A percentile compares a stretch with the other conserved stretches of the same genome.
Conservation (phyloP, 352 stramenopile species). For the Nothophytophthora sp. region DNA sequence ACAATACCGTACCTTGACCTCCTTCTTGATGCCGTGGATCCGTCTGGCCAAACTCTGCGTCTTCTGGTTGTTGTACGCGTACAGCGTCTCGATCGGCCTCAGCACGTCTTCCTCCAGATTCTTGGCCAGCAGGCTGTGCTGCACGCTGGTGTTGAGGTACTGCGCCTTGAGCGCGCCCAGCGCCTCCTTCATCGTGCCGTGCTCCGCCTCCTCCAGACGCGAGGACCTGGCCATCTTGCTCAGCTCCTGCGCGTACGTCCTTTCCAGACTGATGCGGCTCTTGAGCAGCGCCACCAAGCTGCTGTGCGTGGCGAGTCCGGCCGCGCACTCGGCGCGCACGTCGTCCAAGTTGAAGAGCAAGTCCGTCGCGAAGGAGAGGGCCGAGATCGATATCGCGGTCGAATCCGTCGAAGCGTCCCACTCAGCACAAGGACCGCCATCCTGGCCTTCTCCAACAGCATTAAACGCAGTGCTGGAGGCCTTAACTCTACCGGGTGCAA, state of each 20-base stretch:
- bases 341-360: conserved; percentile 81
- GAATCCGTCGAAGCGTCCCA: not conserved
- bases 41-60: conserved; percentile 55
- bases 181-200: conserved; percentile 55
- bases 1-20: conserved; percentile 46
- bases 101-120: conserved; percentile 83
- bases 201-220: conserved; percentile 56
- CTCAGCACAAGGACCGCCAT: not conserved
- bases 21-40: conserved; percentile 73
- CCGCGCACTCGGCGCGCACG: conserved; percentile 44
- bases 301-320: conserved; percentile 51
- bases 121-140: conserved; percentile 69
- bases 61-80: conserved; percentile 52
- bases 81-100: conserved; percentile 65
- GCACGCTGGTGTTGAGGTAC: conserved; percentile 84
- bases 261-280: conserved; percentile 70
- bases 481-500: too few species aligned
- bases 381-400: conserved; percentile 5
- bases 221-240: conserved; percentile 60
- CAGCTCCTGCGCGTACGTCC: conserved; percentile 70
- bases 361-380: conserved; percentile 71
- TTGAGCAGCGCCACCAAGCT: conserved; percentile 71
- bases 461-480: not conserved
- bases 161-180: conserved; percentile 64
- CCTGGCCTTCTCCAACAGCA: not conserved